A percentile compares a stretch with the other conserved stretches of the same genome.
phyloP scores from a whole-genome alignment of 257 asterid species.

The Buddleja alternifolia region DNA sequence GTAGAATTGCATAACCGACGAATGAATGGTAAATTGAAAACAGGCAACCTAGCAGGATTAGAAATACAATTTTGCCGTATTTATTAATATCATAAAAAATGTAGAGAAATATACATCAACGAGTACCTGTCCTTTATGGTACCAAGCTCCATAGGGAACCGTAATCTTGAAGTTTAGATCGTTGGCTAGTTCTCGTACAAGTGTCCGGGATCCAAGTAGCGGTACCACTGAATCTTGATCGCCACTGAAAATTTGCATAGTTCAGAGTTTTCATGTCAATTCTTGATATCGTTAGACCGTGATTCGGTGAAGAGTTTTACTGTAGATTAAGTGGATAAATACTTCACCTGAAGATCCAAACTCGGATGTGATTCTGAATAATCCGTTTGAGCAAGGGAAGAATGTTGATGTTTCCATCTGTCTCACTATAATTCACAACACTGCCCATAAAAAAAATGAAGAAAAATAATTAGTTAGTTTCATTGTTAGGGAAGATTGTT shows the following conservation, averaged over 20 bases:
- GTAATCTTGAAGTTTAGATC: constrained; percentile 68
- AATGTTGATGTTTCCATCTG: constrained; percentile 69
- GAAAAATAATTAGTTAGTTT: background rate
- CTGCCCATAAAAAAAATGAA: constrained; percentile 41
- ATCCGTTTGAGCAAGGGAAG: constrained; percentile 81
- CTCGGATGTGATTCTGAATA: constrained; percentile 58
- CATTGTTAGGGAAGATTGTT: too few species aligned
- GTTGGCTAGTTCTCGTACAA: constrained; percentile 86
- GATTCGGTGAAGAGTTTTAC: background rate
- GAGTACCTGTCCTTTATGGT: constrained; percentile 81
- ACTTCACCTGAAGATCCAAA: constrained; percentile 83
- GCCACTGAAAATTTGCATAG: constrained; percentile 55
- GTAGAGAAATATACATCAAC: background rate
- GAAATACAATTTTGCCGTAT: too few species aligned
- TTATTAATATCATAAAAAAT: background rate
- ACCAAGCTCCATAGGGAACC: constrained; percentile 94
- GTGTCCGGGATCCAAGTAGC: constrained; percentile 86
- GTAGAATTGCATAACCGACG: too few species aligned
- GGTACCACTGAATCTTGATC: constrained; percentile 99
- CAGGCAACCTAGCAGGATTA: too few species aligned
- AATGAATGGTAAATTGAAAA: too few species aligned
- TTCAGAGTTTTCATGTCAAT: background rate
- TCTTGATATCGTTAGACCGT: background rate
- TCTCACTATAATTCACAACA: constrained; percentile 49
- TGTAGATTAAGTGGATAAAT: too few species aligned